Base-by-base conservation (phyloP, 164 flowering plant genomes). In the Annona squamosa region DNA sequence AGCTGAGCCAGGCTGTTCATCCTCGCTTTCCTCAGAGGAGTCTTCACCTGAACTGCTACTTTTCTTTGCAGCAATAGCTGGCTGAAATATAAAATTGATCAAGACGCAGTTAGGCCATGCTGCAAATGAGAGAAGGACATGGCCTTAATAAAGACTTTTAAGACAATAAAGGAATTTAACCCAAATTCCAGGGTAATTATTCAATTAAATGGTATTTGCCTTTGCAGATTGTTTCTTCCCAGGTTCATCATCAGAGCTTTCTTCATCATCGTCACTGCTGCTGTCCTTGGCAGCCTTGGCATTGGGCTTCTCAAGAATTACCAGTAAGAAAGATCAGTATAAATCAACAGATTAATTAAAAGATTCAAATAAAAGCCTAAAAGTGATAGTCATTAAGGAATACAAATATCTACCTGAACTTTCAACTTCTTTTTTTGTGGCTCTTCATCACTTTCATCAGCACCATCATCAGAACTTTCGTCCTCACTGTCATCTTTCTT, bases 21-120 rank as follows among this genome's bases (percentile, higher is more conserved):
- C 87, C 48, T 78, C 82, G 59, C 81, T 76, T 44, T 86, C 88
- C 1, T 82, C 84, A 0, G 81, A 84, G 9, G 81, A 74, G 17
- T 78, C 73, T 1, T 80, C 84, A 13, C 81, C 85, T 48, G 81
- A 77, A 72, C 80, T 78, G 70, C 77, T 78, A 42, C 74, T 79
- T 48, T 74, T 71, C 56, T 73, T 71, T 4, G 79, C 41, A 17
- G 67, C 75, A 47, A 71, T 72, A 63, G 74, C 48, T 44, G 74
- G 62, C 79, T 77, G 76, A 3, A 3, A 71, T 1, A 9, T 46
- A 26, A 52, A 16, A 52, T 52, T 16, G 9, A 52, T 26, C 37
- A 52, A 52, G 59, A 52, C 7, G 13, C 13, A 52, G 57, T 52
- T 52, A 52, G 59, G 59, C 59, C 9, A 16, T 9, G 2, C 13